Evolutionary conservation across 2,329 filamentous ascomycete genomes (phyloP).

Genomic region (Hymenoscyphus fraxineus): DNA sequence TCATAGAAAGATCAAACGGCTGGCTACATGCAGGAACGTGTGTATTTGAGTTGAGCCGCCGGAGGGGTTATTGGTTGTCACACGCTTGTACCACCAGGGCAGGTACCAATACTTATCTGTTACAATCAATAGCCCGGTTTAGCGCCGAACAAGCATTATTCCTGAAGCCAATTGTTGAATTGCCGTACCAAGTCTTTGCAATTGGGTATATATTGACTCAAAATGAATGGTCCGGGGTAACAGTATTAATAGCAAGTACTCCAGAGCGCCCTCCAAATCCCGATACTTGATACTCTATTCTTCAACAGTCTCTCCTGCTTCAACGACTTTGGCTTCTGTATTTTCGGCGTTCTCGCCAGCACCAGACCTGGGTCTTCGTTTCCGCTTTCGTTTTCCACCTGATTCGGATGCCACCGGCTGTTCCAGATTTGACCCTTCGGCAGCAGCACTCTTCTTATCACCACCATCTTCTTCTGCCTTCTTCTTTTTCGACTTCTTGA

Average conservation of each 20-base stretch:
- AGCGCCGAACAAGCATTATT: background rate
- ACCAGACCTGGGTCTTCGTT: conserved; percentile 22
- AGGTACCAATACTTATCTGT: background rate
- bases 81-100: too few relatives aligned
- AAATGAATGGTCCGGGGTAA: background rate
- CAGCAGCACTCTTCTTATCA: conserved; percentile 31
- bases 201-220: background rate
- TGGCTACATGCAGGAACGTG: background rate
- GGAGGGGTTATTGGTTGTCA: background rate
- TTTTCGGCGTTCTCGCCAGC: background rate
- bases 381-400: conserved; percentile 37
- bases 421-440: conserved; percentile 10
- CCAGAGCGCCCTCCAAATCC: conserved; percentile 8
- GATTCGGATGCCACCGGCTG: conserved; percentile 23
- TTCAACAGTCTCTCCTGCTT: conserved; percentile 14
- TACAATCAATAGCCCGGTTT: background rate
- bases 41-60: background rate
- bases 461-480: conserved; percentile 26
- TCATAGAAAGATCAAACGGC: background rate
- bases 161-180: background rate
- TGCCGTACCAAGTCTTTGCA: background rate
- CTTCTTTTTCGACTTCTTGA: conserved; percentile 67
- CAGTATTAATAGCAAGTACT: conserved; percentile 2
- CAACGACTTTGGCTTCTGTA: conserved; percentile 17
- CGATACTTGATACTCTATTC: conserved; percentile 12